Base-by-base conservation (phyloP, 2,329 filamentous ascomycete species). In the Aspergillus sp. region DNA sequence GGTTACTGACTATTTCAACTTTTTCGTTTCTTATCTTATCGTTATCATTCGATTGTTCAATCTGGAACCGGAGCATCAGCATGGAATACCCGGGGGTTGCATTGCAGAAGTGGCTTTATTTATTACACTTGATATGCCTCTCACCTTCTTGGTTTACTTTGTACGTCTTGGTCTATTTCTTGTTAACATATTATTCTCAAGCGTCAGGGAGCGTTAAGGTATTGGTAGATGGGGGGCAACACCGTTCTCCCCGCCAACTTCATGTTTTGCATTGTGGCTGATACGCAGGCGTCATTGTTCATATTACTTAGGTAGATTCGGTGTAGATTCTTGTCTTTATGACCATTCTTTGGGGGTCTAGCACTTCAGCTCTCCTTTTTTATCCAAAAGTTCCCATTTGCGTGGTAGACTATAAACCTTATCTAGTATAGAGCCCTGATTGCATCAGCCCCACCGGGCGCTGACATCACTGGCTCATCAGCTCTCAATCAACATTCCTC, bases 191-290 rank as follows among this genome's bases (percentile, higher is more conserved):
- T 32, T 43, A 36, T n/a, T 36, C n/a, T 36, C 13, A 48, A 67
- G 70, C 70, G 72, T 73, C 63, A 64, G 59, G 65, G 69, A 72
- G 71, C 68, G 69, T 67, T 64, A 59, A 54, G 64, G 63, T 64
- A 59, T 66, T 62, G 57, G 64, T 68, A 68, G 64, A 68, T 54
- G 59, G 58, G 58, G 39, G 57, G 57, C 56, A 30, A 34, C 53
- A 59, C 20, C 42, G 52, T 57, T 50, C 22, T 54, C 62, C 59
- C 52, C 61, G 38, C 56, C 60, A 41, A 3, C 45, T 50, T 24
- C 13, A 17, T 22, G 26, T 44, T 49, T 54, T 30, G 22, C 41
- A 54, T 56, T 53, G 20, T 54, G 48, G 51, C 41, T 52, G 54
- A 36, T 43, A n/a, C 48, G 17, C 49, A 18, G 57, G 60, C 51